phyloP scores from a whole-genome alignment of 768 basidiomycete species.

The Suillus brevipes region DNA sequence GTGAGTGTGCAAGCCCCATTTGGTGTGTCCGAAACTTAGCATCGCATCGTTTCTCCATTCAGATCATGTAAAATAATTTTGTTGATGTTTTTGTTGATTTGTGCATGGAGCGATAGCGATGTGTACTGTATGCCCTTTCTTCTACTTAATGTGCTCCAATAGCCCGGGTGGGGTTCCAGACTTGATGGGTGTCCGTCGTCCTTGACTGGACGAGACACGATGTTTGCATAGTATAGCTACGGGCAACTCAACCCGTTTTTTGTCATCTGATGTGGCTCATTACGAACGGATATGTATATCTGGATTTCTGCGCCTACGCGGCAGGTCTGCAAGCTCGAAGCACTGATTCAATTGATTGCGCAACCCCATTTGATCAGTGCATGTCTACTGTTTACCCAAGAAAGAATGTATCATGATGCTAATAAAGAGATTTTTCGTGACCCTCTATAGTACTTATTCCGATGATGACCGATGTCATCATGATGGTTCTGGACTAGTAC shows the following conservation, averaged over 20 bases:
- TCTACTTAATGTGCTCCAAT: conserved; percentile 4
- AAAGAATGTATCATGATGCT: not conserved
- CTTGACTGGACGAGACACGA: too few relatives aligned
- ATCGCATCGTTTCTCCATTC: conserved; percentile 5
- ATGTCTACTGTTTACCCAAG: not conserved
- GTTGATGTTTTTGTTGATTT: too few relatives aligned
- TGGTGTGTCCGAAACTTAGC: conserved; percentile 10
- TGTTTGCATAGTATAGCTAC: not conserved
- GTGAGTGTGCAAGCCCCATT: conserved; percentile 24
- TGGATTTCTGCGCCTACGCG: not conserved
- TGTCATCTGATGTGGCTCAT: not conserved
- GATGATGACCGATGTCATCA: not conserved
- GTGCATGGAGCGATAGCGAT: too few relatives aligned
- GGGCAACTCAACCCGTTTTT: not conserved
- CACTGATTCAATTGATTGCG: too few relatives aligned
- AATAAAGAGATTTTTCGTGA: not conserved
- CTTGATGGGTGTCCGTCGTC: too few relatives aligned
- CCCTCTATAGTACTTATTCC: too few relatives aligned
- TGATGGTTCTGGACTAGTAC: not conserved
- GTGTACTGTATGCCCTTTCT: not conserved
- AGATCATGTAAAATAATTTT: conserved; percentile 33
- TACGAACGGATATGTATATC: not conserved
- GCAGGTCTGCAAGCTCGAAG: not conserved
- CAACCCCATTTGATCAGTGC: not conserved
- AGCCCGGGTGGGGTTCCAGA: not conserved